Percentiles rank a stretch among this genome's conserved stretches.
Evolutionary conservation across 495 filamentous ascomycete genomes (phyloP).

Genomic region (Penicillium waksmanii): DNA sequence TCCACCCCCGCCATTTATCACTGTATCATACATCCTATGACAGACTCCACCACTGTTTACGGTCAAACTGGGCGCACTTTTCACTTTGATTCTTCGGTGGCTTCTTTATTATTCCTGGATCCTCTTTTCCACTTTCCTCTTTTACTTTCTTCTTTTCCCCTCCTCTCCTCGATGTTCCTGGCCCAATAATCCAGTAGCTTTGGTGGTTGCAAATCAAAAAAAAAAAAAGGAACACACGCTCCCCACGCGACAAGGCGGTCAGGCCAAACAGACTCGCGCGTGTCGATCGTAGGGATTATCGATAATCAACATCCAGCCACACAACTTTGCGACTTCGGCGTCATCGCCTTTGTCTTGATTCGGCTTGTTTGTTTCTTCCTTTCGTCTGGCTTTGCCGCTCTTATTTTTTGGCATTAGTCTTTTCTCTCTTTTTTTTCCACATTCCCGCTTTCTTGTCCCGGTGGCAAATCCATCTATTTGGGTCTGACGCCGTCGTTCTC

Average conservation of each 20-base stretch:
- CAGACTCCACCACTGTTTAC: constrained; percentile 35
- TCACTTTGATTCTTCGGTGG: constrained; percentile 11
- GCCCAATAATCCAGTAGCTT: not conserved
- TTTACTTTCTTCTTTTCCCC: not conserved
- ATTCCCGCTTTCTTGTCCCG: constrained; percentile 26
- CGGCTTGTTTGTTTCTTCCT: constrained; percentile 8
- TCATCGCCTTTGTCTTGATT: constrained; percentile 4
- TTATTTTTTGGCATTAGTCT: not conserved
- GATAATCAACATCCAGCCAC: constrained; percentile 41
- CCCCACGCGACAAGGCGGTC: constrained; percentile 42
- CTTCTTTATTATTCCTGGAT: not conserved
- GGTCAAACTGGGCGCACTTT: constrained; percentile 23
- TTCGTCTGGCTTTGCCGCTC: not conserved
- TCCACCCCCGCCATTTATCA: not conserved
- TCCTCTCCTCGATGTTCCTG: not conserved
- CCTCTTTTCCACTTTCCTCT: constrained; percentile 9
- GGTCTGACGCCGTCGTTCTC: constrained; percentile 30
- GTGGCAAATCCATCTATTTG: constrained; percentile 41
- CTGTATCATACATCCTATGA: constrained; percentile 25
- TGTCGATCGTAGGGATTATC: constrained; percentile 40
- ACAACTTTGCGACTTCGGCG: constrained; percentile 15
- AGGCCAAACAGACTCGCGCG: constrained; percentile 38
- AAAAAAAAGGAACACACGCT: constrained; percentile 19
- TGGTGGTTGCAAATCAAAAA: not conserved
- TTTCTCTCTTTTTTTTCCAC: constrained; percentile 4